Percentiles rank a stretch among this genome's conserved stretches.
These are phyloP conservation scores for Prototheca wickerhamii DNA, from an alignment of 163 green algal species.

Conservation along the genomic window DNA sequence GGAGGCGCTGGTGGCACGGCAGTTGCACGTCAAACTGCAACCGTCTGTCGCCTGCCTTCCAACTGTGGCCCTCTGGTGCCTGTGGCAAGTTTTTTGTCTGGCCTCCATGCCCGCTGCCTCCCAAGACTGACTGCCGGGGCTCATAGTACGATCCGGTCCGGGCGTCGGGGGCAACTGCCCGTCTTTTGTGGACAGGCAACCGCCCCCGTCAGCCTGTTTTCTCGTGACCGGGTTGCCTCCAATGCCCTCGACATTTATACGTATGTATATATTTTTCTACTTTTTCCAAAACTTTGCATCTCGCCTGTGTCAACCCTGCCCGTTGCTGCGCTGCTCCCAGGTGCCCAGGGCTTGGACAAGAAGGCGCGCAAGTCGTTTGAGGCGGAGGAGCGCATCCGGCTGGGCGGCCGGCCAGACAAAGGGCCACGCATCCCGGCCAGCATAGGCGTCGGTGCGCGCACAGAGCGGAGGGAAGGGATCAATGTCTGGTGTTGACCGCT, in stretches of 20 bases:
- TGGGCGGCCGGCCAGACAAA: conserved; percentile 43
- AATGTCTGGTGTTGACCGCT: background rate
- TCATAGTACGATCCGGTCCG: conserved; percentile 29
- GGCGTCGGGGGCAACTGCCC: no score
- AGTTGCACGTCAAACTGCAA: background rate
- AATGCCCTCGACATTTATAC: conserved; percentile 30
- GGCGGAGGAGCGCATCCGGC: conserved; percentile 27
- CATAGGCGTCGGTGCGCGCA: conserved; percentile 37
- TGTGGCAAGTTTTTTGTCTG: conserved; percentile 14
- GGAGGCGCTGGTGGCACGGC: background rate
- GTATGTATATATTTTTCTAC: background rate
- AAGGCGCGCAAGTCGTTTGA: conserved; percentile 48
- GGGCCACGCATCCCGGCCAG: conserved; percentile 27
- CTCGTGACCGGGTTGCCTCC: conserved; percentile 21
- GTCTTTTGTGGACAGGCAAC: background rate
- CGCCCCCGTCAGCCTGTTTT: background rate
- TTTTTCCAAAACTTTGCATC: background rate
- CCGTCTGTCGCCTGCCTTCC: background rate
- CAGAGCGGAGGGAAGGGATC: background rate
- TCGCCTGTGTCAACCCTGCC: background rate
- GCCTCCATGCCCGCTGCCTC: background rate
- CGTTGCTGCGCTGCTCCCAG: conserved; percentile 17
- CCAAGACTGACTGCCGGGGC: conserved; percentile 12
- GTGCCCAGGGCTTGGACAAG: conserved; percentile 52
- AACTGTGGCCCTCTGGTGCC: background rate